Evolutionary conservation across 2,329 filamentous ascomycete genomes (phyloP).

Genomic region (Cercospora citrullina): DNA sequence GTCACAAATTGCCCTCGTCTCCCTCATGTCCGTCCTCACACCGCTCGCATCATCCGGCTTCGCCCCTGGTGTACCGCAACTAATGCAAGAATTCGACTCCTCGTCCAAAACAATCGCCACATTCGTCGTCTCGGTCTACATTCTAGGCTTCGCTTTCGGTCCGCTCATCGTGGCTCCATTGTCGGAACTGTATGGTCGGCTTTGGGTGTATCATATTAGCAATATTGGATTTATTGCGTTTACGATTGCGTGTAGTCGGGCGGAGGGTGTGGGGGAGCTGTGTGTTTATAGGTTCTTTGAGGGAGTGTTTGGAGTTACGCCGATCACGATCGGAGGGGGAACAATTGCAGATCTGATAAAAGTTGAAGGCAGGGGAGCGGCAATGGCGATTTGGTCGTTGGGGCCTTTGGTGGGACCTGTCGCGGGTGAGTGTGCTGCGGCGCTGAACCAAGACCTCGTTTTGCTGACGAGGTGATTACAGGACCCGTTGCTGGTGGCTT

Average conservation of each 20-base stretch:
- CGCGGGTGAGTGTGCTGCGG: background rate
- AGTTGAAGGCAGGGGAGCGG: conserved; percentile 34
- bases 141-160: conserved; percentile 55
- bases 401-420: conserved; percentile 31
- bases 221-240: conserved; percentile 38
- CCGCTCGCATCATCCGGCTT: conserved; percentile 63
- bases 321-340: conserved; percentile 34
- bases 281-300: conserved; percentile 37
- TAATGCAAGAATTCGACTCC: conserved; percentile 63
- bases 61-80: conserved; percentile 63
- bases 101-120: conserved; percentile 56
- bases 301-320: conserved; percentile 37
- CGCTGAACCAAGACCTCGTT: background rate
- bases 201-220: conserved; percentile 34
- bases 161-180: conserved; percentile 48
- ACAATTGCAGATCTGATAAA: conserved; percentile 37
- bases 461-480: background rate
- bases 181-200: conserved; percentile 39
- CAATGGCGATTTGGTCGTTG: conserved; percentile 36
- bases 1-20: conserved; percentile 50
- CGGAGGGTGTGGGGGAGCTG: conserved; percentile 33
- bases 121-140: conserved; percentile 66
- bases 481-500: conserved; percentile 64
- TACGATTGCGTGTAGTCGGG: conserved; percentile 37
- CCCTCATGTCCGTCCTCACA: conserved; percentile 52